phyloP scores from a whole-genome alignment of 2,329 filamentous ascomycete genomes.

The Colletotrichum orbiculare region DNA sequence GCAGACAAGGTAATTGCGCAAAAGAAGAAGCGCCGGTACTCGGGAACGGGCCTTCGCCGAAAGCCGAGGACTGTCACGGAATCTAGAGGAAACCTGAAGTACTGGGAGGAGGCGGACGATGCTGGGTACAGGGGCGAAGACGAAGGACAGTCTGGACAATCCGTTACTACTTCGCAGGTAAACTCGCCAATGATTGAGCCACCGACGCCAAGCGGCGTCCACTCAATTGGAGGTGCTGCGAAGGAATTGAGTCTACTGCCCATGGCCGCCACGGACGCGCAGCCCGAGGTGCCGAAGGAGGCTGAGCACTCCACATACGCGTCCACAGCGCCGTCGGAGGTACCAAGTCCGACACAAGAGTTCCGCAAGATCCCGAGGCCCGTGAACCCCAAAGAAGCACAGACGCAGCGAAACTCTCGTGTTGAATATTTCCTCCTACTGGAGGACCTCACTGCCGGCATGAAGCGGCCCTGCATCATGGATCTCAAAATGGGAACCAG shows the following conservation, averaged over 20 bases:
- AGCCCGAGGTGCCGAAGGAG: conserved; percentile 14
- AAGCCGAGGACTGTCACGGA: conserved; percentile 79
- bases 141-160: conserved; percentile 49
- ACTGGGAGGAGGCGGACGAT: conserved; percentile 90
- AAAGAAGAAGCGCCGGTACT: conserved; percentile 78
- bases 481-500: conserved; percentile 99
- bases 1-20: conserved; percentile 53
- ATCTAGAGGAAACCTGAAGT: conserved; percentile 82
- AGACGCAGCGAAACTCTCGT: conserved; percentile 70
- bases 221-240: neutral
- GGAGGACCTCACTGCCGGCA: conserved; percentile 94
- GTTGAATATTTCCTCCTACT: conserved; percentile 93
- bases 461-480: conserved; percentile 96
- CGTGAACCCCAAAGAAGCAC: conserved; percentile 81
- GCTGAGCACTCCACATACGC: conserved; percentile 25
- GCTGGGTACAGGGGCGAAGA: conserved; percentile 80
- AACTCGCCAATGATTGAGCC: conserved; percentile 36
- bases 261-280: conserved; percentile 10
- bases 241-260: conserved; percentile 20
- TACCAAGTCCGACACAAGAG: conserved; percentile 52
- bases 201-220: conserved; percentile 22
- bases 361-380: conserved; percentile 66
- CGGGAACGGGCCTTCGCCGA: conserved; percentile 82
- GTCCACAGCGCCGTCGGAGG: conserved; percentile 44
- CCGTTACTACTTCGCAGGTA: conserved; percentile 25